A percentile compares a stretch with the other conserved stretches of the same genome.
phyloP scores from a whole-genome alignment of 2,329 filamentous ascomycete genomes.

The Cadophora luteo-olivacea region DNA sequence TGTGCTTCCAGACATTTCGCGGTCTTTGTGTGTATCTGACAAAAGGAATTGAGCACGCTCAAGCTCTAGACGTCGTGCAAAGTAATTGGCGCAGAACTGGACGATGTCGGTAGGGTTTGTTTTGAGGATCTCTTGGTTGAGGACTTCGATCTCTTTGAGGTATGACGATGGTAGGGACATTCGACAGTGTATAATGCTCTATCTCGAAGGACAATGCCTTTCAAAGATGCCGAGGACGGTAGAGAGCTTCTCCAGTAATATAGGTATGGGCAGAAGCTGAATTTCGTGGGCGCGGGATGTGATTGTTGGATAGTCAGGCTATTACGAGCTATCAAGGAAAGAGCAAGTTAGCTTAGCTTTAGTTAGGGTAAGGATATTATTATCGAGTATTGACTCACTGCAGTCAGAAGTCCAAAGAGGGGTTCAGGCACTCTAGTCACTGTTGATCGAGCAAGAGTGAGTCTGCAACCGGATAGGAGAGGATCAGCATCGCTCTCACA shows the following conservation, averaged over 20 bases:
- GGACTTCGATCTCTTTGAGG: slow-evolving; percentile 66
- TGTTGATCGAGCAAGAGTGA: slow-evolving; percentile 5
- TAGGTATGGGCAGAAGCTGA: neutral
- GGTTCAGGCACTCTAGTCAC: neutral
- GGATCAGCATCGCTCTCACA: slow-evolving; percentile 15
- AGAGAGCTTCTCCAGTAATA: neutral
- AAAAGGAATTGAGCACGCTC: slow-evolving; percentile 65
- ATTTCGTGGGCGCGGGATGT: neutral
- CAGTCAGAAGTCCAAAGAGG: neutral
- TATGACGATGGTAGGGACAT: slow-evolving; percentile 62
- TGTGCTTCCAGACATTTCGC: slow-evolving; percentile 72
- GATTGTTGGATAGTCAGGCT: neutral
- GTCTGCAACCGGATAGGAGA: slow-evolving; percentile 9
- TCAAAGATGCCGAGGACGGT: neutral
- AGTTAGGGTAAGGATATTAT: neutral
- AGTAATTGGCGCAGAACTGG: slow-evolving; percentile 75
- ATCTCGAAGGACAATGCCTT: neutral
- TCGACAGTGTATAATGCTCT: slow-evolving; percentile 28
- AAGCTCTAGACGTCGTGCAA: slow-evolving; percentile 67
- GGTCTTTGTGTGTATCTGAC: slow-evolving; percentile 49
- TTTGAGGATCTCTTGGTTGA: slow-evolving; percentile 66
- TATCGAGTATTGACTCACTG: slow-evolving; percentile 4
- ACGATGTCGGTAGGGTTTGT: slow-evolving; percentile 67
- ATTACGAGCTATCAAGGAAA: neutral
- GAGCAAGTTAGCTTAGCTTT: neutral